Evolutionary conservation across 331 rosid species (phyloP).

Genomic region (Dryas integrifolia): DNA sequence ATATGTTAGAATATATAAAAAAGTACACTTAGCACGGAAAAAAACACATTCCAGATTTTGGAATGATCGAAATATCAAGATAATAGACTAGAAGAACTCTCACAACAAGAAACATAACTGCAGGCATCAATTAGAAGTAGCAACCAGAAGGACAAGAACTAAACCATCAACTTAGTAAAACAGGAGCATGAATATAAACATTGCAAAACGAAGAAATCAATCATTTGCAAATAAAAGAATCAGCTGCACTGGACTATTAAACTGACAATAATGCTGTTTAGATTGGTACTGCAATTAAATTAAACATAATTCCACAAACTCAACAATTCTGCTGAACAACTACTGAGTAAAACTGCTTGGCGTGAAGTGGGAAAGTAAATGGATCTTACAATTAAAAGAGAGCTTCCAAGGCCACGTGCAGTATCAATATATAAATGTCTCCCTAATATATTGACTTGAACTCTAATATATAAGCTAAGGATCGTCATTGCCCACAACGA

Average conservation of each 20-base stretch:
- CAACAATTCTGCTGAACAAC: background rate
- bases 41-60: no score
- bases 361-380: constrained; percentile 21
- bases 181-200: background rate
- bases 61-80: no score
- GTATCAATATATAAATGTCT: constrained; percentile 85
- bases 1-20: no score
- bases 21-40: no score
- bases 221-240: background rate
- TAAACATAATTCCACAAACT: constrained; percentile 1
- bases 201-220: background rate
- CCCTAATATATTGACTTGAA: constrained; percentile 94
- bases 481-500: constrained; percentile 81
- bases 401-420: constrained; percentile 70
- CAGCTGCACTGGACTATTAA: background rate
- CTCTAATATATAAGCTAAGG: constrained; percentile 81
- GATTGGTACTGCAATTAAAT: background rate
- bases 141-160: no score
- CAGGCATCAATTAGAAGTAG: no score
- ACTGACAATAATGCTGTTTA: background rate
- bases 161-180: background rate
- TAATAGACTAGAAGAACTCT: no score
- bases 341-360: background rate
- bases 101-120: no score
- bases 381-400: constrained; percentile 50